A percentile compares a stretch with the other conserved stretches of the same genome.
These are phyloP conservation scores for Dryas alaskensis DNA, from an alignment of 306 rosid species.

Conservation along the genomic window DNA sequence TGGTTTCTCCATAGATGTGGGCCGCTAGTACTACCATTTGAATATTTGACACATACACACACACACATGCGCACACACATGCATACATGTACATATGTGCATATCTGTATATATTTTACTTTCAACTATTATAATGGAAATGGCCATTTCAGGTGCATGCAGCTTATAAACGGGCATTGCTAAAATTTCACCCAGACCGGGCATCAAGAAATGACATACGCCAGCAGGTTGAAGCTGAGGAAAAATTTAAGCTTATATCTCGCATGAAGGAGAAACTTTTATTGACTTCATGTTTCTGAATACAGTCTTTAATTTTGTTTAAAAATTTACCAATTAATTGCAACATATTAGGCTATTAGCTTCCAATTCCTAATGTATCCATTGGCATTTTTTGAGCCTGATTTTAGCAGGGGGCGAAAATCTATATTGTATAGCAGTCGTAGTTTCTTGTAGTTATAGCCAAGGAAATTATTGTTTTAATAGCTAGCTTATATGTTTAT, in stretches of 20 bases:
- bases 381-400: slow-evolving; percentile 11
- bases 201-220: slow-evolving; percentile 70
- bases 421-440: neutral
- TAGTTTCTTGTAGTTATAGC: neutral
- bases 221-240: slow-evolving; percentile 85
- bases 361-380: neutral
- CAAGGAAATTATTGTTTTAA: neutral
- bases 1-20: neutral
- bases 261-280: slow-evolving; percentile 70
- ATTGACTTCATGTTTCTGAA: slow-evolving; percentile 35
- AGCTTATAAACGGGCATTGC: slow-evolving; percentile 75
- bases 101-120: neutral
- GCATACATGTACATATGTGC: neutral
- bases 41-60: neutral
- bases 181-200: slow-evolving; percentile 86
- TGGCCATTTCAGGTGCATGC: slow-evolving; percentile 65
- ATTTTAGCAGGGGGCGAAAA: neutral
- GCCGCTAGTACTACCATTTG: neutral
- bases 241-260: slow-evolving; percentile 79
- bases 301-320: slow-evolving; percentile 7
- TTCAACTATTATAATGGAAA: slow-evolving; percentile 9
- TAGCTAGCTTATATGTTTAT: neutral
- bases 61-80: neutral
- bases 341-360: slow-evolving; percentile 6
- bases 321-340: neutral